Evolutionary conservation across 192 early-diverging fungal genomes (phyloP).

Genomic region (Linnemannia zychae): DNA sequence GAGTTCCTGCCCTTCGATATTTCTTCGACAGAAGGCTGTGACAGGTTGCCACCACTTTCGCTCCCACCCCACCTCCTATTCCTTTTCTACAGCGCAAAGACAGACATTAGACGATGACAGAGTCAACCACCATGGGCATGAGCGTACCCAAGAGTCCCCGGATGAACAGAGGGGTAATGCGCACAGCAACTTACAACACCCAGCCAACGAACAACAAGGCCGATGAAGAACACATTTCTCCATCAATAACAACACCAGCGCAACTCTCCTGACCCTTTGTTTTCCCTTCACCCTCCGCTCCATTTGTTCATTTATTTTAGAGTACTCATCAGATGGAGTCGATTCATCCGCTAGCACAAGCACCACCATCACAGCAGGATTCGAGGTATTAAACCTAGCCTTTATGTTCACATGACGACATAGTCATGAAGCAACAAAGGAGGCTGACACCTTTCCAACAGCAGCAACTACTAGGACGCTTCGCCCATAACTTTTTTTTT

Average conservation of each 20-base stretch:
- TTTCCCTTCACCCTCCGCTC: neutral
- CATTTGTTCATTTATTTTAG: neutral
- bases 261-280: neutral
- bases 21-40: neutral
- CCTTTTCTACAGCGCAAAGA: neutral
- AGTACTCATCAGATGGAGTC: conserved; percentile 30
- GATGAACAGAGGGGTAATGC: conserved; percentile 1
- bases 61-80: neutral
- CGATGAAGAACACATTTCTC: neutral
- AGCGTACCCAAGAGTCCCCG: neutral
- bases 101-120: neutral
- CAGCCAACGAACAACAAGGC: no score
- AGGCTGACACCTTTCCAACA: neutral
- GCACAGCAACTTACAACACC: neutral
- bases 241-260: neutral
- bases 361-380: neutral
- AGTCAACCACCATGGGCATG: neutral
- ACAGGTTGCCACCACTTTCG: conserved; percentile 3
- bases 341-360: conserved; percentile 22
- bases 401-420: neutral
- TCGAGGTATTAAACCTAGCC: conserved; percentile 7
- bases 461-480: no score
- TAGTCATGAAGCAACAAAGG: neutral
- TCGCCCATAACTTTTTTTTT: no score
- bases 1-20: no score